Base-by-base conservation (phyloP, 768 basidiomycete genomes). In the Gloeopeniophorella convolvens region DNA sequence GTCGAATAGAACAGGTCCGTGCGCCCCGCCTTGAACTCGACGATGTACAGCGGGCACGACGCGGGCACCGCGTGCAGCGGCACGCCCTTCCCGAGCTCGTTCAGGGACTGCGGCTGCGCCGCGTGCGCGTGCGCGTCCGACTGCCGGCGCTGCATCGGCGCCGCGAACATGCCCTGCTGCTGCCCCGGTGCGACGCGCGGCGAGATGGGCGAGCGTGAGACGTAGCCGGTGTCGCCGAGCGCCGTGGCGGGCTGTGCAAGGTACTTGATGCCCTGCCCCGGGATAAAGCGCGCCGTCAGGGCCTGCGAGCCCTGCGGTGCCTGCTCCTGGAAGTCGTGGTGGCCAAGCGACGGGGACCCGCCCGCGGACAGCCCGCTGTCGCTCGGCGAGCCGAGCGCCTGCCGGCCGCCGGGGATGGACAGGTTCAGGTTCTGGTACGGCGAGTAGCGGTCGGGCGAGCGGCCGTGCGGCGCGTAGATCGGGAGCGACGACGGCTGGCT, bases 1-100 rank as follows among this genome's bases (percentile, higher is more conserved):
- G 83, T 85, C 54, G 84, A 75, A 66, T 96, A 98, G 69, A 93
- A 98, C 23, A 99, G 70, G 66, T 98, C 95, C 55, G 92, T 92
- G 33, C 95, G 81, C 0, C 92, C 91, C 0, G 94, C 94, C 69
- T 97, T 99, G 77, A 99, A 99, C 66, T 96, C 89, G 60, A 97
- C 87, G 59, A 97, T 94, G 74, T 80, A 97, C 7, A 99, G 77
- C n/a, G 88, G 91, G 73, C 86, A 89, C 30, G 82, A 80, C 11
- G 85, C 65, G 1, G 93, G 85, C 34, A 99, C 83, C 41, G 85
- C 67, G 63, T 85, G 82, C 15, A 97, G 75, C 0, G 93, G 91
- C 0, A 97, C 79, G 30, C 95, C 95, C 62, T 85, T 85, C 42
- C 95, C 94, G 20, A 95, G 81, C 10, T 92, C 78, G 32, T 60